Conservation (phyloP, 805 yeast genomes). For the Diddensiella transvaalensis region DNA sequence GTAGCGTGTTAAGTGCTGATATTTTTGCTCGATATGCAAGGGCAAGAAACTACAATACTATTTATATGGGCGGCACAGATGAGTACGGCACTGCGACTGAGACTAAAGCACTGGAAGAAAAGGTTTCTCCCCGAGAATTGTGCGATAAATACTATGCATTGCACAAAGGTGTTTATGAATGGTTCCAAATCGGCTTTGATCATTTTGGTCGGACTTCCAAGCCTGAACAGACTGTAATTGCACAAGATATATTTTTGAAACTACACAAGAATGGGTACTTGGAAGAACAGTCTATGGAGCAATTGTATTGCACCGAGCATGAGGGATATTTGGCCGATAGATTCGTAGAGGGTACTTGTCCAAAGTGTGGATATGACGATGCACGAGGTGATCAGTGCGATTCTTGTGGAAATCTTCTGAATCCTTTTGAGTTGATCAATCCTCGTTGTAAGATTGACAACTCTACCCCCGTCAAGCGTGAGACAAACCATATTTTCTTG, state of each 20-base stretch:
- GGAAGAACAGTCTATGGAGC: conserved; percentile 85
- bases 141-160: conserved; percentile 87
- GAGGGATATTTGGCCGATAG: conserved; percentile 92
- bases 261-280: conserved; percentile 71
- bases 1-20: conserved; percentile 93
- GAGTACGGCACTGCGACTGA: conserved; percentile 99
- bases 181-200: conserved; percentile 96
- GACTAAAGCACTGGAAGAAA: conserved; percentile 94
- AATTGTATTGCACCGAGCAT: conserved; percentile 87
- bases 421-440: conserved; percentile 88
- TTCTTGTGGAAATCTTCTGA: conserved; percentile 82
- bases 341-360: conserved; percentile 96
- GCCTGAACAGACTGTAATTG: conserved; percentile 83
- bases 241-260: conserved; percentile 85
- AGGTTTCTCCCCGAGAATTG: conserved; percentile 78
- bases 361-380: conserved; percentile 89
- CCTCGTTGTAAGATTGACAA: conserved; percentile 95
- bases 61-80: conserved; percentile 94
- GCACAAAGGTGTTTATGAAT: conserved; percentile 87
- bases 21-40: conserved; percentile 87
- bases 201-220: conserved; percentile 97
- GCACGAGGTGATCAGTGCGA: conserved; percentile 99
- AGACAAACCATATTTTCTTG: conserved; percentile 82
- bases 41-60: conserved; percentile 80
- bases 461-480: conserved; percentile 72